Base-by-base conservation (phyloP, 805 yeast species). In the Candida boidinii region DNA sequence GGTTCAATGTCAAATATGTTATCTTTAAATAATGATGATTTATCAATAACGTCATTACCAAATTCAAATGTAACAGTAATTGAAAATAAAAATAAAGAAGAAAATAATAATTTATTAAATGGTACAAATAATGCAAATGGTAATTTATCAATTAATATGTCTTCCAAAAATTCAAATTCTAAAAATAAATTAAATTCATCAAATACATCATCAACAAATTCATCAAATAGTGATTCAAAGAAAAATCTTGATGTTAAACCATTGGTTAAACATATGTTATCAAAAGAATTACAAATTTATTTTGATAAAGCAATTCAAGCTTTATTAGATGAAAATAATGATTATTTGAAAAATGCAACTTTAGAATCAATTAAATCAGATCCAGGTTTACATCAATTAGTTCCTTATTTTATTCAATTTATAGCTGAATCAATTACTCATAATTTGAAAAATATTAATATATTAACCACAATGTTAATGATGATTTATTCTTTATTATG, bases 331-430 rank as follows among this genome's bases (percentile, higher is more conserved):
- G 67, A 71, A 1, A 49, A 48, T 13, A 64, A 66, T 33, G 82
- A 73, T 27, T 64, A 66, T 26, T 61, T 85, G 51, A 76, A 72
- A 42, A 70, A 73, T 24, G 92, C 96, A 0, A 96, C 96, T 2
- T 64, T 92, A 34, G 77, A 79, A 19, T 83, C 95, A 7, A 63
- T 92, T 38, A 75, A 83, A 38, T 78, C 83, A 20, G 99, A 92
- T 53, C 95, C 96, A 2, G 99, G 99, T 22, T 62, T 92, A 36
- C 98, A 92, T 62, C 99, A 92, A 57, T 61, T 92, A 31, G 92
- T 94, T 5, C 99, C 99, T 2, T 92, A 92, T 54, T 84, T 92
- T 47, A 88, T 92, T 31, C 97, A 92, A 52, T 88, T 92, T 51
- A 85, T 87, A 23, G 94, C 96, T 6, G 99, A 92, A 51, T 95